Evolutionary conservation across 768 basidiomycete species (phyloP).

Genomic region (Russula griseocarnosa): DNA sequence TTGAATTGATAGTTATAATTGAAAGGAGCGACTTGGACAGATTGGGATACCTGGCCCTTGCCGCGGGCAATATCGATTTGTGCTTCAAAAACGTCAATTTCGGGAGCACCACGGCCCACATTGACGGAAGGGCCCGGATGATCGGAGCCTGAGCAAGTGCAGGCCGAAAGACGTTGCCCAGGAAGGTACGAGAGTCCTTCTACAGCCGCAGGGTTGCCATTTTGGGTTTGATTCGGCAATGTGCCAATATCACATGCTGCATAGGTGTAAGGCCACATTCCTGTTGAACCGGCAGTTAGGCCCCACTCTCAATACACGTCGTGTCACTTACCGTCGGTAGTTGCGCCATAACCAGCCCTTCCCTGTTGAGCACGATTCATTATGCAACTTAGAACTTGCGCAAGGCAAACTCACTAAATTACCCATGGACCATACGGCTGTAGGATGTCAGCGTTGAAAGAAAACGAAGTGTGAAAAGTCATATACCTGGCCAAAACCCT

Average conservation of each 20-base stretch:
- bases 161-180: slow-evolving; percentile 82
- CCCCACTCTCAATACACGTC: not conserved
- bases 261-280: slow-evolving; percentile 79
- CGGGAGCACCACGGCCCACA: slow-evolving; percentile 74
- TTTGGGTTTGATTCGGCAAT: slow-evolving; percentile 70
- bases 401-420: slow-evolving; percentile 45
- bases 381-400: not conserved
- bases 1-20: slow-evolving; percentile 63
- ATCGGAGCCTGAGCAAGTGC: slow-evolving; percentile 80
- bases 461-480: slow-evolving; percentile 22
- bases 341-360: slow-evolving; percentile 84
- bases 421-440: slow-evolving; percentile 73
- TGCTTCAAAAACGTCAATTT: slow-evolving; percentile 90
- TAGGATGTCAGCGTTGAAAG: slow-evolving; percentile 6
- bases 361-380: slow-evolving; percentile 44
- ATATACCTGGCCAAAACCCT: slow-evolving; percentile 83
- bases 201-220: slow-evolving; percentile 48
- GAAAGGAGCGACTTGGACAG: slow-evolving; percentile 76
- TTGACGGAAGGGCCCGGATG: slow-evolving; percentile 79
- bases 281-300: slow-evolving; percentile 27
- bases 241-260: slow-evolving; percentile 84
- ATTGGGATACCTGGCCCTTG: slow-evolving; percentile 72
- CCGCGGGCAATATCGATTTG: slow-evolving; percentile 54
- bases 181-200: slow-evolving; percentile 68
- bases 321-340: slow-evolving; percentile 62